Percentiles rank a stretch among this genome's conserved stretches.
Conservation (phyloP, 2,329 filamentous ascomycete species). For the Didymella glomerata region DNA sequence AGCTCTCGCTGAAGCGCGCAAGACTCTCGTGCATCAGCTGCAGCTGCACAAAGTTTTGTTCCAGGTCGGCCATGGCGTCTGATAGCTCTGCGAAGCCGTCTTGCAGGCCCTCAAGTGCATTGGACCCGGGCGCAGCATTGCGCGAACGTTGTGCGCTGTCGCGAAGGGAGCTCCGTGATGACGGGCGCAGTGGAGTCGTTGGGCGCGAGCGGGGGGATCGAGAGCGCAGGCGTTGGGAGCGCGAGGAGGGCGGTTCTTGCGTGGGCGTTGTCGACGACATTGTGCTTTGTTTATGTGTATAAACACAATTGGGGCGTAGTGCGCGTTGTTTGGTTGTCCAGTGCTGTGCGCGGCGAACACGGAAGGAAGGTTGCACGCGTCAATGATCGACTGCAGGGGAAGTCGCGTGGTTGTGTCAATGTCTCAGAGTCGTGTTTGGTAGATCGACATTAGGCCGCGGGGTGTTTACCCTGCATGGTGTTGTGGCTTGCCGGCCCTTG, state of each 20-base stretch:
- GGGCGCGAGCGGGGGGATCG: slow-evolving; percentile 72
- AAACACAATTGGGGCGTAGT: background rate
- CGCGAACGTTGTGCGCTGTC: slow-evolving; percentile 53
- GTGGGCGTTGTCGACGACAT: slow-evolving; percentile 41
- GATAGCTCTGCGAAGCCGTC: slow-evolving; percentile 92
- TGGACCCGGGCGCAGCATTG: slow-evolving; percentile 59
- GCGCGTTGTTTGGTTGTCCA: background rate
- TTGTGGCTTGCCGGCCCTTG: slow-evolving; percentile 7
- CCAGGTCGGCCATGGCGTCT: slow-evolving; percentile 92
- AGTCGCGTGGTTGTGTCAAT: slow-evolving; percentile 3
- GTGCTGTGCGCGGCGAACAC: background rate
- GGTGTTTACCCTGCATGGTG: slow-evolving; percentile 16
- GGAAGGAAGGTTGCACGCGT: background rate
- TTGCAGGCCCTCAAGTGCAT: slow-evolving; percentile 83
- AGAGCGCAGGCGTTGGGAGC: slow-evolving; percentile 54
- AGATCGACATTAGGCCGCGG: slow-evolving; percentile 1
- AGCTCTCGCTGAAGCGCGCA: slow-evolving; percentile 92
- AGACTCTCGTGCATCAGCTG: slow-evolving; percentile 97
- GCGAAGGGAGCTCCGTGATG: slow-evolving; percentile 87
- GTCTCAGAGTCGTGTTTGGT: slow-evolving; percentile 5
- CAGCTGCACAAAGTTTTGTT: slow-evolving; percentile 97
- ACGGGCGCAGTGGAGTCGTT: slow-evolving; percentile 89
- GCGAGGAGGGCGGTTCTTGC: slow-evolving; percentile 31
- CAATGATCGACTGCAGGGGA: background rate
- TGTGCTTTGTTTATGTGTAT: background rate